phyloP scores from a whole-genome alignment of 73 alveolate genomes.

The Paramecium biaurelia region DNA sequence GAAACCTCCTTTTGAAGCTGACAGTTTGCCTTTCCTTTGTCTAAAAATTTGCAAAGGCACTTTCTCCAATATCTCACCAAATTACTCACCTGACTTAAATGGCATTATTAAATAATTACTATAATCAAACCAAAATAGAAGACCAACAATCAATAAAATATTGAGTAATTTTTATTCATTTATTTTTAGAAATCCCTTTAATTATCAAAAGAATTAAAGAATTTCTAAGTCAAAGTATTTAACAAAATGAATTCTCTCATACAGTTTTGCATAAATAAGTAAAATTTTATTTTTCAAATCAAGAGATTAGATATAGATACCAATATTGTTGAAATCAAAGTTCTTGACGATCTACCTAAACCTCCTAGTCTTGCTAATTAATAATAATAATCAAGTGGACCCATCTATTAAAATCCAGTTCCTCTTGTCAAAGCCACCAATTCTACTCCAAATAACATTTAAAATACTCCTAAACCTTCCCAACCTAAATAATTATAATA shows the following conservation, averaged over 20 bases:
- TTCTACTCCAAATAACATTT: background rate
- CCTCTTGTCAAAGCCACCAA: background rate
- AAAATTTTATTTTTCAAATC: background rate
- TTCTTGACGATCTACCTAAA: background rate
- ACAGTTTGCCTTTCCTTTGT: constrained; percentile 79
- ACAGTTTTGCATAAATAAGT: constrained; percentile 75
- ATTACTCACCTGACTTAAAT: constrained; percentile 73
- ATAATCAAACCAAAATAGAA: constrained; percentile 71
- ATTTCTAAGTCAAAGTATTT: constrained; percentile 74
- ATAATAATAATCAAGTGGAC: background rate
- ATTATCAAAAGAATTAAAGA: constrained; percentile 72
- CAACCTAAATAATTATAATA: background rate
- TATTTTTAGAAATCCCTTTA: constrained; percentile 69
- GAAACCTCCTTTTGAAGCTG: constrained; percentile 89
- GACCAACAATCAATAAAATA: constrained; percentile 83
- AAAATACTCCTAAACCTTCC: constrained; percentile 60
- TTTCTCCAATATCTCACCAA: constrained; percentile 71
- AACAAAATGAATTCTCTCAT: constrained; percentile 84
- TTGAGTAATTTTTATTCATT: background rate
- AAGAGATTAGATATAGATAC: background rate
- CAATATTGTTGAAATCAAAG: background rate
- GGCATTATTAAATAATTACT: constrained; percentile 68
- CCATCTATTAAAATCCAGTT: background rate
- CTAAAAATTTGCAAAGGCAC: constrained; percentile 80
- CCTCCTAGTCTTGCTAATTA: background rate